Percentiles rank a stretch among this genome's conserved stretches.
Evolutionary conservation across 164 flowering plant genomes (phyloP).

Genomic region (Tetrastigma voinierianum): DNA sequence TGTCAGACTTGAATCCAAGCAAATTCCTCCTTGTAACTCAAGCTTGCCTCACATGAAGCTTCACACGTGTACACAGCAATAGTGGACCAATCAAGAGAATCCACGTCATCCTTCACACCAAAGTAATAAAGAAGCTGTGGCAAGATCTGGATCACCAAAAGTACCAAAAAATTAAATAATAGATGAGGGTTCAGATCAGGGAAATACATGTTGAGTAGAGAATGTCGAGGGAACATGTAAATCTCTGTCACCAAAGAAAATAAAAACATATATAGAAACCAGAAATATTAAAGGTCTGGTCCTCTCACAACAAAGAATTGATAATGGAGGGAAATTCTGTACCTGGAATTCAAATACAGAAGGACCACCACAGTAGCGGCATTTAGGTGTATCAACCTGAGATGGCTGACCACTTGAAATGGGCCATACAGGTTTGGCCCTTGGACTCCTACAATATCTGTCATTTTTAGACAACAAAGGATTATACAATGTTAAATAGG

Average conservation of each 20-base stretch:
- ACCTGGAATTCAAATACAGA: slow-evolving; percentile 82
- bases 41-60: slow-evolving; percentile 62
- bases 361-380: slow-evolving; percentile 63
- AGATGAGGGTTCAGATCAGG: not conserved
- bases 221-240: not conserved
- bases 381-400: slow-evolving; percentile 61
- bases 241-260: not conserved
- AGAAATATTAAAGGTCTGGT: too few species aligned
- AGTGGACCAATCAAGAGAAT: slow-evolving; percentile 91
- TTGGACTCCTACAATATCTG: slow-evolving; percentile 60
- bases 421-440: slow-evolving; percentile 90
- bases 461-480: not conserved
- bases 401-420: slow-evolving; percentile 74
- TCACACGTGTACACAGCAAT: slow-evolving; percentile 71
- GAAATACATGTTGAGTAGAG: not conserved
- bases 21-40: slow-evolving; percentile 71
- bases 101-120: slow-evolving; percentile 62
- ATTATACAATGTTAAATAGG: not conserved
- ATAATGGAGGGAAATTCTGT: not conserved
- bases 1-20: slow-evolving; percentile 74
- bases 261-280: not conserved
- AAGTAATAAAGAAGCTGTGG: slow-evolving; percentile 87
- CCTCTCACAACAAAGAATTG: slow-evolving; percentile 2
- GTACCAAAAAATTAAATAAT: not conserved
- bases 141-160: slow-evolving; percentile 47